phyloP scores from a whole-genome alignment of 2,329 filamentous ascomycete genomes.

The Pseudogymnoascus sp. region DNA sequence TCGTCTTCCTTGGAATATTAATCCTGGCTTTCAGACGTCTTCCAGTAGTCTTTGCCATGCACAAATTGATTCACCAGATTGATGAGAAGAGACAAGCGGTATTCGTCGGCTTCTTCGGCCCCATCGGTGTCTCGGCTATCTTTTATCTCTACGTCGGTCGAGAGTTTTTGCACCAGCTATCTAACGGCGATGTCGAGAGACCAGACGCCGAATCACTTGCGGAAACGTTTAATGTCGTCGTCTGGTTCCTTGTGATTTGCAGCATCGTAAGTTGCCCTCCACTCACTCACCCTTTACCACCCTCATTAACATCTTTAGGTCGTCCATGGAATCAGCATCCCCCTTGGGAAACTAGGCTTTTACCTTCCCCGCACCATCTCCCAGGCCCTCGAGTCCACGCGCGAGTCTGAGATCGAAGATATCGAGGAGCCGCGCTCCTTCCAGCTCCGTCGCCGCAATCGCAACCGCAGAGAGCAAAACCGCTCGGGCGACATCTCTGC shows the following conservation, averaged over 20 bases:
- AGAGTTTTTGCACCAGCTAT: constrained; percentile 62
- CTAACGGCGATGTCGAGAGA: constrained; percentile 50
- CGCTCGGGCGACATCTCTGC: neutral
- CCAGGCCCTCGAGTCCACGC: constrained; percentile 36
- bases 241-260: constrained; percentile 81
- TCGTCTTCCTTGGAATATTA: constrained; percentile 63
- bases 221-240: constrained; percentile 61
- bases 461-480: neutral
- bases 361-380: constrained; percentile 58
- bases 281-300: neutral
- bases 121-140: constrained; percentile 81
- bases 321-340: constrained; percentile 76
- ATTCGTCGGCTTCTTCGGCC: constrained; percentile 89
- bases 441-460: neutral
- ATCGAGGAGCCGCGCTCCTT: constrained; percentile 2
- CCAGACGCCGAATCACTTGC: constrained; percentile 56
- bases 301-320: constrained; percentile 36
- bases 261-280: constrained; percentile 57
- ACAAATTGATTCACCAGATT: constrained; percentile 72
- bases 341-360: constrained; percentile 55
- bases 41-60: constrained; percentile 65
- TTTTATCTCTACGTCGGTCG: constrained; percentile 80
- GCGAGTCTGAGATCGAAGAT: constrained; percentile 17
- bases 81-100: constrained; percentile 64
- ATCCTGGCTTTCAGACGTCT: constrained; percentile 58